Base-by-base conservation (phyloP, 2,329 filamentous ascomycete species). In the Byssoonygena ceratinophila region DNA sequence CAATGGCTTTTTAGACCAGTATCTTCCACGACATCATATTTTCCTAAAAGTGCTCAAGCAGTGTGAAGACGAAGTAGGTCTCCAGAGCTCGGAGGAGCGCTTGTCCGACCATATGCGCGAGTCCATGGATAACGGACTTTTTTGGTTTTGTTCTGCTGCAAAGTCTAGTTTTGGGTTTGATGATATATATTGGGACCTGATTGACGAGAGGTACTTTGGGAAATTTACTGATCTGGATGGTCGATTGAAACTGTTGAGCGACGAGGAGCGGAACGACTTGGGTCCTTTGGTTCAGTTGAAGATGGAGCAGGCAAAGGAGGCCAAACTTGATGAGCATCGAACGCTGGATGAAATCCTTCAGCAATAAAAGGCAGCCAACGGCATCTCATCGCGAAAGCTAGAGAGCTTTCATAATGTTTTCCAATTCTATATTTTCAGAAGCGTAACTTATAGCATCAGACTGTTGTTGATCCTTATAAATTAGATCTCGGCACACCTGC, bases 91-190 rank as follows among this genome's bases (percentile, higher is more conserved):
- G 3, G 16, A 22, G 8, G 57, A 60, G 22, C 55, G 61, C 7
- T 57, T 64, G 23, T 62, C 62, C 4, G 44, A 37, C 11, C n/a
- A 40, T 11, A 66, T 66, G 61, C 55, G 56, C 45, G 49, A 54
- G 4, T 61, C 58, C 5, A 37, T 62, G 53, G 58, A 63, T 22
- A 63, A 54, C 53, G 53, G 57, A 29, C 53, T 60, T 37, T 63
- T 63, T 41, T 64, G 63, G 60, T 49, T 64, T 12, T 59, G 58
- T 41, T 55, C 61, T 32, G 61, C 60, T 9, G 61, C 61, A 55
- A 53, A 58, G 43, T 58, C 59, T 27, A 61, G 59, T 49, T 61
- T 54, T 43, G 58, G 59, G 57, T 59, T 64, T 31, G 60, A 64
- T 55, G 54, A 56, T 2, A 60, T 64, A 11, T 66, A 63, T 54